Evolutionary conservation across 768 basidiomycete genomes (phyloP).

Genomic region (Suillus discolor): DNA sequence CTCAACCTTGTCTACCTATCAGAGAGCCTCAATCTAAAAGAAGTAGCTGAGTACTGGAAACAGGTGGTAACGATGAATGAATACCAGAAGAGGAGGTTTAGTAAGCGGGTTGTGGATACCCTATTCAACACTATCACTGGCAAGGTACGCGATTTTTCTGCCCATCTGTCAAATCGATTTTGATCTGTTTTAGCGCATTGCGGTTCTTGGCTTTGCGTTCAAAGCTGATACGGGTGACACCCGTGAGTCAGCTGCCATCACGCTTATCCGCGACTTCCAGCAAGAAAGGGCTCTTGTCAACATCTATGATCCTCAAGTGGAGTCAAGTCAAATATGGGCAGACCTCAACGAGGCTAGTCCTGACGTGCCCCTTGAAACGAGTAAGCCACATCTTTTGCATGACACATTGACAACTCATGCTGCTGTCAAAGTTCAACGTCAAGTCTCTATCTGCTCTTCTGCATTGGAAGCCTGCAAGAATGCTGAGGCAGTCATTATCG

Average conservation of each 20-base stretch:
- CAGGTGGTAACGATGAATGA: slow-evolving; percentile 99
- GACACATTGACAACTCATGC: slow-evolving; percentile 3
- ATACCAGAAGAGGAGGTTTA: slow-evolving; percentile 96
- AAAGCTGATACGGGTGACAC: slow-evolving; percentile 99
- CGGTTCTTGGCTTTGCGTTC: slow-evolving; percentile 98
- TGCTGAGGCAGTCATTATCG: slow-evolving; percentile 92
- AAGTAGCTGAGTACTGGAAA: slow-evolving; percentile 97
- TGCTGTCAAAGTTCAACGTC: slow-evolving; percentile 71
- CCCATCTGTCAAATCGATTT: neutral
- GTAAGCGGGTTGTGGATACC: slow-evolving; percentile 93
- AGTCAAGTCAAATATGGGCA: slow-evolving; percentile 82
- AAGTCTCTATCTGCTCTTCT: slow-evolving; percentile 74
- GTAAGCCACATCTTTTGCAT: slow-evolving; percentile 45
- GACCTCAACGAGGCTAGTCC: slow-evolving; percentile 77
- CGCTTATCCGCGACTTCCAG: slow-evolving; percentile 91
- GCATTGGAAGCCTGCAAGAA: slow-evolving; percentile 87
- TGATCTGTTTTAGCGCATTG: slow-evolving; percentile 64
- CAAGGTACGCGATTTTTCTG: slow-evolving; percentile 57
- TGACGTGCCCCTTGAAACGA: slow-evolving; percentile 56
- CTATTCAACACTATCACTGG: slow-evolving; percentile 98
- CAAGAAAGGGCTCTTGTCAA: slow-evolving; percentile 84
- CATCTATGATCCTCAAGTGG: slow-evolving; percentile 92
- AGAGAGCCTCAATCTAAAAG: slow-evolving; percentile 92
- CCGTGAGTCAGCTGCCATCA: slow-evolving; percentile 95
- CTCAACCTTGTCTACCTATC: slow-evolving; percentile 97